Evolutionary conservation across 192 early-diverging fungal genomes (phyloP).

Genomic region (Rhizoclosmatium globosum): DNA sequence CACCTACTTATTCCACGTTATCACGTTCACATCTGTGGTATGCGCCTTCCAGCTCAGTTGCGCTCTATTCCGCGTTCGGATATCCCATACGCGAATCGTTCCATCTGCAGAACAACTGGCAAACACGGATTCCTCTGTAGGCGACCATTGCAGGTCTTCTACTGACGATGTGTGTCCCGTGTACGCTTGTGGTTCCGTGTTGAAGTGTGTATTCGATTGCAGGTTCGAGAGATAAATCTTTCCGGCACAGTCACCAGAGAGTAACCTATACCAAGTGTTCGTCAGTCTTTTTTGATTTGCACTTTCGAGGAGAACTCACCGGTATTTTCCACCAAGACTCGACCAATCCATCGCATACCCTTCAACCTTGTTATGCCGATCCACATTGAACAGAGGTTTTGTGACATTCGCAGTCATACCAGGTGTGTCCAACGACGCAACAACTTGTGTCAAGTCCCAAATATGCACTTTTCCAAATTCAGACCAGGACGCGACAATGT

Average conservation of each 20-base stretch:
- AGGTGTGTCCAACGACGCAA: slow-evolving; percentile 82
- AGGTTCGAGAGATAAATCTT: slow-evolving; percentile 84
- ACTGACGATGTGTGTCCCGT: slow-evolving; percentile 85
- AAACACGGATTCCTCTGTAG: slow-evolving; percentile 89
- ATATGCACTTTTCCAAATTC: slow-evolving; percentile 97
- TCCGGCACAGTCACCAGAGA: slow-evolving; percentile 85
- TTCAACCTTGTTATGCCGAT: slow-evolving; percentile 83
- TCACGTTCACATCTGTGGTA: slow-evolving; percentile 93
- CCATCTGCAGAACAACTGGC: slow-evolving; percentile 90
- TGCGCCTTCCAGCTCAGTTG: slow-evolving; percentile 86
- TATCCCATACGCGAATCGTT: slow-evolving; percentile 96
- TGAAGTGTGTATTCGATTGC: slow-evolving; percentile 69
- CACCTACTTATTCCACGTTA: slow-evolving; percentile 87
- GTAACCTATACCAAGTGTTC: slow-evolving; percentile 53
- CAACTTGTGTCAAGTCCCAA: slow-evolving; percentile 83
- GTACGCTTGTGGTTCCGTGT: slow-evolving; percentile 79
- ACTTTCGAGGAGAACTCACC: slow-evolving; percentile 12
- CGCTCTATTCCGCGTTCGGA: slow-evolving; percentile 75
- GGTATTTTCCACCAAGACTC: slow-evolving; percentile 15
- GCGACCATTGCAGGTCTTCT: slow-evolving; percentile 99
- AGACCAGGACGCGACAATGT: slow-evolving; percentile 90
- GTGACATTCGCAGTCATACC: slow-evolving; percentile 70
- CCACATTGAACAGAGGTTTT: slow-evolving; percentile 82
- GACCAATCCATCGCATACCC: slow-evolving; percentile 99
- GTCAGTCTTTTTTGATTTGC: neutral